Evolutionary conservation across 768 basidiomycete genomes (phyloP).

Genomic region (Agrocybe praecox): DNA sequence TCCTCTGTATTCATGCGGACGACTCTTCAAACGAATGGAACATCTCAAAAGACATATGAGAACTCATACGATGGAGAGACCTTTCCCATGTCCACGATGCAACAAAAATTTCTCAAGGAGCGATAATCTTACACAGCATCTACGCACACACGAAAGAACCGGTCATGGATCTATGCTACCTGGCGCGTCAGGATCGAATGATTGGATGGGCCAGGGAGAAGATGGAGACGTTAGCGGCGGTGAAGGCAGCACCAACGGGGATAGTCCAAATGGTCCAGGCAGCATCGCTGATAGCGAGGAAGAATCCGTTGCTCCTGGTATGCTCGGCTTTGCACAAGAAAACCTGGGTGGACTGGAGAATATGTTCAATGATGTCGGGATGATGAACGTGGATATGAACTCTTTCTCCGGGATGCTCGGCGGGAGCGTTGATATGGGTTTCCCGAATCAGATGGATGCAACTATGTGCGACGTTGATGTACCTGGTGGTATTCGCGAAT

Average conservation of each 20-base stretch:
- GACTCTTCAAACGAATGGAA: slow-evolving; percentile 90
- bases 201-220: slow-evolving; percentile 26
- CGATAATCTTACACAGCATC: slow-evolving; percentile 88
- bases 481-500: slow-evolving; percentile 52
- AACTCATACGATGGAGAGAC: slow-evolving; percentile 89
- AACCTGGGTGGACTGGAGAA: slow-evolving; percentile 20
- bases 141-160: slow-evolving; percentile 72
- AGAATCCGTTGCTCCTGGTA: slow-evolving; percentile 19
- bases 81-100: slow-evolving; percentile 76
- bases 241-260: slow-evolving; percentile 20
- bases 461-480: slow-evolving; percentile 66
- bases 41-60: slow-evolving; percentile 87
- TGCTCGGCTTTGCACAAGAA: slow-evolving; percentile 10
- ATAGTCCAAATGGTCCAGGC: slow-evolving; percentile 10
- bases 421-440: slow-evolving; percentile 17
- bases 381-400: slow-evolving; percentile 24
- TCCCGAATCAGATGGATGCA: slow-evolving; percentile 41
- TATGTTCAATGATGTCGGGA: slow-evolving; percentile 28
- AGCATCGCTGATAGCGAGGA: slow-evolving; percentile 23
- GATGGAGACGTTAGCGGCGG: slow-evolving; percentile 27
- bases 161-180: slow-evolving; percentile 18
- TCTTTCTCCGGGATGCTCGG: slow-evolving; percentile 15
- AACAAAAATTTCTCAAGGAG: slow-evolving; percentile 83
- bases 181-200: slow-evolving; percentile 24
- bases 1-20: slow-evolving; percentile 81